Percentiles rank a stretch among this genome's conserved stretches.
phyloP scores from a whole-genome alignment of 306 rosid species.

The Vigna trinervia region DNA sequence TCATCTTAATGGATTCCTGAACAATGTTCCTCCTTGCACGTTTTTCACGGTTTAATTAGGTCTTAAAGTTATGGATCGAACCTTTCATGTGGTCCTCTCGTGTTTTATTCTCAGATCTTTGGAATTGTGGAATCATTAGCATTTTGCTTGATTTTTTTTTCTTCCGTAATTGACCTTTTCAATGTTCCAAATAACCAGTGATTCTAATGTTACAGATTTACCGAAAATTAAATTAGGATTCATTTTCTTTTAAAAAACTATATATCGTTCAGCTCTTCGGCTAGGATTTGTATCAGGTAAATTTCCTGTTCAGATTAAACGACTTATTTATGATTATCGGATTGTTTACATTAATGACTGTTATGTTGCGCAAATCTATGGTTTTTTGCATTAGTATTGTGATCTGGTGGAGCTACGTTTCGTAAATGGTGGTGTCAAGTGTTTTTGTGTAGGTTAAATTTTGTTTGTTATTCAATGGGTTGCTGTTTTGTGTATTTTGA shows the following conservation, averaged over 20 bases:
- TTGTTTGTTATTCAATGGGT: not conserved
- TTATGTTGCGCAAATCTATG: not conserved
- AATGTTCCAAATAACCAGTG: not conserved
- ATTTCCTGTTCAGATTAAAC: not conserved
- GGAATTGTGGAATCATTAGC: not conserved
- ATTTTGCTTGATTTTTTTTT: not conserved
- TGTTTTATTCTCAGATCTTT: conserved; percentile 24
- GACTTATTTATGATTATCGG: not conserved
- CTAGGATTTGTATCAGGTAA: conserved; percentile 7
- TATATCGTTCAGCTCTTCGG: not conserved
- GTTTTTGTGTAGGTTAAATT: not conserved
- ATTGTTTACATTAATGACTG: not conserved
- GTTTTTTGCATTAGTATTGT: not conserved
- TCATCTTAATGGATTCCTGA: conserved; percentile 7
- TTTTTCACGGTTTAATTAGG: not conserved
- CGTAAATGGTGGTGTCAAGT: not conserved
- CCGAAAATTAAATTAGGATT: conserved; percentile 3
- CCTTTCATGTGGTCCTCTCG: conserved; percentile 22
- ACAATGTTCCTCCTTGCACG: not conserved
- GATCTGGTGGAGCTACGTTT: conserved; percentile 9
- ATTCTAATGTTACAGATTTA: conserved; percentile 8
- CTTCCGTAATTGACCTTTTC: not conserved
- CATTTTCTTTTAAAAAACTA: not conserved
- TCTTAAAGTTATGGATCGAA: conserved; percentile 33
- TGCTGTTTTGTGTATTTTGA: not conserved